These are phyloP conservation scores for Daldinia sp. DNA, from an alignment of 2,329 filamentous ascomycete species.

Conservation along the genomic window DNA sequence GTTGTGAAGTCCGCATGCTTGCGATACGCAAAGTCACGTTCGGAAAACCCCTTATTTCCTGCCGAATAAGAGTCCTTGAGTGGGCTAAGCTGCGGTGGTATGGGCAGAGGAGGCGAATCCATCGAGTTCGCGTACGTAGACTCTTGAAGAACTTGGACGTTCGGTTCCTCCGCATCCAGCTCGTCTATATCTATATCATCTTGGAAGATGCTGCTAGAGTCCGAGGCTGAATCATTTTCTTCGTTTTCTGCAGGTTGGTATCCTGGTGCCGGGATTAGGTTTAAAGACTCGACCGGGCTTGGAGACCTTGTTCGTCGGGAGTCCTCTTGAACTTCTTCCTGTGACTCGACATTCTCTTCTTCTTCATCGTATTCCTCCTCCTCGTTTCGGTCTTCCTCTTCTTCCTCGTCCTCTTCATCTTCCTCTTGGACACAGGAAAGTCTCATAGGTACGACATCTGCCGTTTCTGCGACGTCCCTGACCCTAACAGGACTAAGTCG, in stretches of 20 bases:
- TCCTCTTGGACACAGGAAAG: slow-evolving; percentile 57
- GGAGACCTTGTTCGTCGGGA: slow-evolving; percentile 45
- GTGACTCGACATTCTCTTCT: background rate
- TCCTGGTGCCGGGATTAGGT: slow-evolving; percentile 55
- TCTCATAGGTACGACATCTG: slow-evolving; percentile 53
- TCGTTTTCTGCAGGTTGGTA: slow-evolving; percentile 49
- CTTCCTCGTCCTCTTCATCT: slow-evolving; percentile 54
- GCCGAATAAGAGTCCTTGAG: slow-evolving; percentile 65
- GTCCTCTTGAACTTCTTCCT: slow-evolving; percentile 55
- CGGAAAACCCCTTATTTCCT: slow-evolving; percentile 58
- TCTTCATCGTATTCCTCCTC: slow-evolving; percentile 45
- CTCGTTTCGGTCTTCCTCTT: slow-evolving; percentile 59
- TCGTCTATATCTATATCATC: slow-evolving; percentile 59
- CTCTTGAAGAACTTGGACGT: slow-evolving; percentile 51
- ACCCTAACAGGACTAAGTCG: slow-evolving; percentile 71
- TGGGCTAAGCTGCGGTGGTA: slow-evolving; percentile 63
- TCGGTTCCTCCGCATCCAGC: slow-evolving; percentile 51
- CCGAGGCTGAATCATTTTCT: slow-evolving; percentile 49
- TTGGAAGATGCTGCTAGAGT: slow-evolving; percentile 61
- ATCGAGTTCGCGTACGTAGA: slow-evolving; percentile 49
- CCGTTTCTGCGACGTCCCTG: slow-evolving; percentile 63
- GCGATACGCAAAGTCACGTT: slow-evolving; percentile 45
- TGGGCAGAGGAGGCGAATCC: slow-evolving; percentile 61
- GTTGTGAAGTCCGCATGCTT: slow-evolving; percentile 60
- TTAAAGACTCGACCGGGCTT: slow-evolving; percentile 55